A percentile compares a stretch with the other conserved stretches of the same genome.
These are phyloP conservation scores for Hibiscus trionum DNA, from an alignment of 345 rosid species.

Conservation along the genomic window DNA sequence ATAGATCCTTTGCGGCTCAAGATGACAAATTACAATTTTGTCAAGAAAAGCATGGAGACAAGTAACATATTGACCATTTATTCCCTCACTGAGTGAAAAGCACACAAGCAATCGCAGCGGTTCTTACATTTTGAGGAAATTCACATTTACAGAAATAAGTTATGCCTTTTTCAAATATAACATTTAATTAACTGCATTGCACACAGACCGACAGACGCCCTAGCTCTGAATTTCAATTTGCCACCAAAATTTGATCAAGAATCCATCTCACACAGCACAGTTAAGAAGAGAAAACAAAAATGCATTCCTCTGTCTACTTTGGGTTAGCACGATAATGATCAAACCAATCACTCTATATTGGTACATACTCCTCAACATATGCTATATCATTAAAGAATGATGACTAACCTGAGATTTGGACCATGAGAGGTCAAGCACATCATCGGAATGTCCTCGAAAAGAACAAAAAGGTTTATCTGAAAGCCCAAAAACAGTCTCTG, in stretches of 20 bases:
- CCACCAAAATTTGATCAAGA: neutral
- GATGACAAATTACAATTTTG: neutral
- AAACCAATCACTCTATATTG: neutral
- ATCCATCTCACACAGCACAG: neutral
- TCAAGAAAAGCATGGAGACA: neutral
- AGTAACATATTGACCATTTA: neutral
- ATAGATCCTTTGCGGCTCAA: neutral
- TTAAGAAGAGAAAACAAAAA: neutral
- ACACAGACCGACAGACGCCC: neutral
- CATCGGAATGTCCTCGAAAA: constrained; percentile 69
- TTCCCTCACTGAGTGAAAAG: neutral
- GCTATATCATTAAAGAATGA: neutral
- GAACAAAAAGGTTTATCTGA: constrained; percentile 86
- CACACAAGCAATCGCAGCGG: neutral
- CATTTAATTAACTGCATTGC: neutral
- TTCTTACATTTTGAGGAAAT: neutral
- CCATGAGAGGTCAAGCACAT: constrained; percentile 96
- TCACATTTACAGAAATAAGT: neutral
- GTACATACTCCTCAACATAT: neutral
- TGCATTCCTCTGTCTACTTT: too few relatives aligned
- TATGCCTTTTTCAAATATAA: neutral
- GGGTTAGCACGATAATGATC: neutral
- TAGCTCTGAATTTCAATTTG: neutral
- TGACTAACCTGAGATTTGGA: constrained; percentile 84
- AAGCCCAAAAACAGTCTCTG: constrained; percentile 76